A percentile compares a stretch with the other conserved stretches of the same genome.
These are phyloP conservation scores for Xylaria sp. DNA, from an alignment of 2,329 filamentous ascomycete genomes.

Conservation along the genomic window DNA sequence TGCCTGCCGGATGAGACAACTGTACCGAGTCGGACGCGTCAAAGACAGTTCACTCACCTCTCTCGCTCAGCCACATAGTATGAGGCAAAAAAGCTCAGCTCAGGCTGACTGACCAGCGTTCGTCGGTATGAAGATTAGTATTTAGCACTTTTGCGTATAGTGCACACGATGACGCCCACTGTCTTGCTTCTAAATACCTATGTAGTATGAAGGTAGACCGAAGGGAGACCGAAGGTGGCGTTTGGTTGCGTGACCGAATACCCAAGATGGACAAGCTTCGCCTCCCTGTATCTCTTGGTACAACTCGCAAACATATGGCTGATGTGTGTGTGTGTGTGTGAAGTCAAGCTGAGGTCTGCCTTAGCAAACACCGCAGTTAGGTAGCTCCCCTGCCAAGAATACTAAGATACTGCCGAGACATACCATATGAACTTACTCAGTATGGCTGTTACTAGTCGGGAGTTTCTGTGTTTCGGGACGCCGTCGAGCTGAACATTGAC, in stretches of 20 bases:
- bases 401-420: not conserved
- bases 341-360: not conserved
- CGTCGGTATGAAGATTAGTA: not conserved
- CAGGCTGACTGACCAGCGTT: conserved; percentile 17
- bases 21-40: not conserved
- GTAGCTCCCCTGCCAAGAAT: not conserved
- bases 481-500: too few species aligned
- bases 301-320: not conserved
- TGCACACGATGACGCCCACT: too few species aligned
- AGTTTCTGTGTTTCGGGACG: too few species aligned
- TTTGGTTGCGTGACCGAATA: conserved; percentile 31
- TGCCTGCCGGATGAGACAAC: not conserved
- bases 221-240: too few species aligned
- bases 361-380: not conserved
- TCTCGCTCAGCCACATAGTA: not conserved
- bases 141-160: not conserved
- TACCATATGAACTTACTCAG: too few species aligned
- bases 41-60: not conserved
- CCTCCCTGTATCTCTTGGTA: not conserved
- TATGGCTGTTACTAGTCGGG: too few species aligned
- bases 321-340: not conserved
- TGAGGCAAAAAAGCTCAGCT: conserved; percentile 16
- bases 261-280: conserved; percentile 15
- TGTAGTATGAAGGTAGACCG: too few species aligned
- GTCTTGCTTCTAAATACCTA: too few species aligned